Conservation (phyloP, 331 rosid genomes). For the Saraca asoca region DNA sequence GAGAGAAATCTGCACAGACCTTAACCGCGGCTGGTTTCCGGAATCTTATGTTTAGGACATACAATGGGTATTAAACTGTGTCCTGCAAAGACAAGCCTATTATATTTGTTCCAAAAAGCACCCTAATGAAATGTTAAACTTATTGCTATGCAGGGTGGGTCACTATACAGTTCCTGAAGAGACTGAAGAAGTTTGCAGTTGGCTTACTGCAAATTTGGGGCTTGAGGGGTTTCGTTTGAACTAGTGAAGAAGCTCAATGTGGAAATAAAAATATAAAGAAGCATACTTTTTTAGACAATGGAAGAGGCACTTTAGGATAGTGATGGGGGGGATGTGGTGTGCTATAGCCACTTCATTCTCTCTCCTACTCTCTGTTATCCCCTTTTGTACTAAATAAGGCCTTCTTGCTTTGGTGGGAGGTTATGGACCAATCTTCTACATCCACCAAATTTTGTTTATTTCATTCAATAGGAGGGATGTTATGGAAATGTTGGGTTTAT, state of each 20-base stretch:
- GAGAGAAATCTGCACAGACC: constrained; percentile 78
- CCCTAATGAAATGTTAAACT: constrained; percentile 12
- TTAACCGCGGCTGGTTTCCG: constrained; percentile 74
- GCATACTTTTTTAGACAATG: constrained; percentile 35
- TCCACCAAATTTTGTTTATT: constrained; percentile 48
- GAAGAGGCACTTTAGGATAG: constrained; percentile 50
- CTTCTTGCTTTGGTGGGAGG: constrained; percentile 35
- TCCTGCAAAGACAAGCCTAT: constrained; percentile 8
- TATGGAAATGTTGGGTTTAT: constrained; percentile 3
- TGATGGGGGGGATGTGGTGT: constrained; percentile 45
- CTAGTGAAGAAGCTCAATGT: constrained; percentile 32
- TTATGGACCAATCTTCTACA: constrained; percentile 32
- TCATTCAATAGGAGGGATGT: constrained; percentile 13
- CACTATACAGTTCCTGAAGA: constrained; percentile 94
- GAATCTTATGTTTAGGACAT: constrained; percentile 77
- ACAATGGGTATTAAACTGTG: constrained; percentile 58
- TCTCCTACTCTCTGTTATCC: constrained; percentile 23
- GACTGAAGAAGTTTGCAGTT: constrained; percentile 77
- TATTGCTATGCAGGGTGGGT: constrained; percentile 68
- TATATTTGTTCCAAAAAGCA: constrained; percentile 28
- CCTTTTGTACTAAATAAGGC: constrained; percentile 34
- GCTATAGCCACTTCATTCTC: constrained; percentile 46
- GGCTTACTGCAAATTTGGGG: constrained; percentile 74
- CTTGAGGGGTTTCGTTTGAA: constrained; percentile 67
- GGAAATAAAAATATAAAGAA: constrained; percentile 35